phyloP scores from a whole-genome alignment of 1,139 yeast genomes.

The Debaryomycetaceae sp. region DNA sequence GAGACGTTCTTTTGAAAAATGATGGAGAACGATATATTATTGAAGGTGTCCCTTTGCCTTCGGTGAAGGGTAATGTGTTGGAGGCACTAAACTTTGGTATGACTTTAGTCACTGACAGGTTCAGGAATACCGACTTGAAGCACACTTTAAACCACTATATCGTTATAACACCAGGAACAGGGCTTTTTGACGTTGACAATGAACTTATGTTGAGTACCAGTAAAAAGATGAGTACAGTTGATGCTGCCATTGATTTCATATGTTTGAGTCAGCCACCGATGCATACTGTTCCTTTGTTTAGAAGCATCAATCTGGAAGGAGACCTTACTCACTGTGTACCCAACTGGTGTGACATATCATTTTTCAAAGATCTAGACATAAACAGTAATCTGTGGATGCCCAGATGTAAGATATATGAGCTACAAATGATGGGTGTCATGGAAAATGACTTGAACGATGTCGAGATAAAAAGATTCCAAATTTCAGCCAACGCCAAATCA shows the following conservation, averaged over 20 bases:
- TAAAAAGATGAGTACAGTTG: slow-evolving; percentile 68
- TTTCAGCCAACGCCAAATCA: slow-evolving; percentile 24
- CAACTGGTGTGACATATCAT: slow-evolving; percentile 91
- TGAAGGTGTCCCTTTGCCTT: slow-evolving; percentile 68
- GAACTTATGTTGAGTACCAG: slow-evolving; percentile 73
- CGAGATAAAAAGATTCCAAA: slow-evolving; percentile 52
- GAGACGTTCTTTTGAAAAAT: slow-evolving; percentile 59
- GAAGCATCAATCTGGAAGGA: slow-evolving; percentile 51
- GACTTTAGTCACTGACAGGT: slow-evolving; percentile 73
- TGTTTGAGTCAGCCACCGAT: slow-evolving; percentile 89
- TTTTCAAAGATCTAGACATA: slow-evolving; percentile 61
- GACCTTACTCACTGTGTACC: slow-evolving; percentile 77
- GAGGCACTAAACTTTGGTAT: slow-evolving; percentile 87
- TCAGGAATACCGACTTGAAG: slow-evolving; percentile 78
- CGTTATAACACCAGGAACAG: slow-evolving; percentile 88
- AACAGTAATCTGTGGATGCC: slow-evolving; percentile 77
- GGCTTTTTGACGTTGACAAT: slow-evolving; percentile 88
- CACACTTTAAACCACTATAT: slow-evolving; percentile 86
- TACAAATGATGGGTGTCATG: slow-evolving; percentile 98
- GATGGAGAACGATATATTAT: slow-evolving; percentile 37
- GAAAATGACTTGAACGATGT: slow-evolving; percentile 77
- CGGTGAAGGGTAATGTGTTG: slow-evolving; percentile 83
- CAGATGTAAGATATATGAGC: slow-evolving; percentile 85
- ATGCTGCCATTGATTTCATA: slow-evolving; percentile 82
- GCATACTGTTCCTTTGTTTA: slow-evolving; percentile 84